Base-by-base conservation (phyloP, 257 asterid genomes). In the Jacaranda copaia region DNA sequence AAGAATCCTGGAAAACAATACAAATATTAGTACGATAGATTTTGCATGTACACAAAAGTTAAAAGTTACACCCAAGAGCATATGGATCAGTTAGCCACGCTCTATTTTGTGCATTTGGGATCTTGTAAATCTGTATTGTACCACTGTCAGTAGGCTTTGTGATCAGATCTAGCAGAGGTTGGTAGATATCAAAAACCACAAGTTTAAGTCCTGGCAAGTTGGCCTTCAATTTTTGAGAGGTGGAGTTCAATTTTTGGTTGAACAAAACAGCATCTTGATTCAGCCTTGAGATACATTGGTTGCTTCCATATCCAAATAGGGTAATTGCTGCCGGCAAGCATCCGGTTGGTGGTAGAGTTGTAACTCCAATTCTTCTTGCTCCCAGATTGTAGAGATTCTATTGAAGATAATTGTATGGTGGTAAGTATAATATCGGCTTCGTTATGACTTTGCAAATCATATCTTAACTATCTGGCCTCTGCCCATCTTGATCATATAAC, bases 321-420 rank as follows among this genome's bases (percentile, higher is more conserved):
- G 97, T 93, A 48, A 93, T 87, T 14, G 95, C 89, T 32, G 95
- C 98, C 38, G 98, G 98, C 84, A 91, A 84, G 86, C 98, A 93
- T 58, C 96, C 97, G 1, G 87, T 75, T 60, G 98, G 98, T 42
- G 97, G 97, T 51, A 91, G 85, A 46, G 73, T 81, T 39, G 97
- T 91, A 7, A 91, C 96, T 67, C 96, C 97, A 6, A 93, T 88
- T 84, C 86, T 93, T 64, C 96, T 81, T 36, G 74, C 98, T 77
- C 98, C 97, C 5, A 89, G 77, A 40, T 13, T 76, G 79, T 91
- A 88, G 68, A 93, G 77, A 56, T 80, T 83, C 93, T 91, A 89
- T 69, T 66, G 46, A 68, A 68, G 25, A 60, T 8, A 38, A 63
- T 19, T 20, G 12, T 2, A 25, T 25, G 32, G 32, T 25, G 1